Percentiles rank a stretch among this genome's conserved stretches.
Evolutionary conservation across 2,329 filamentous ascomycete species (phyloP).

Genomic region (Epichloe uncinata): DNA sequence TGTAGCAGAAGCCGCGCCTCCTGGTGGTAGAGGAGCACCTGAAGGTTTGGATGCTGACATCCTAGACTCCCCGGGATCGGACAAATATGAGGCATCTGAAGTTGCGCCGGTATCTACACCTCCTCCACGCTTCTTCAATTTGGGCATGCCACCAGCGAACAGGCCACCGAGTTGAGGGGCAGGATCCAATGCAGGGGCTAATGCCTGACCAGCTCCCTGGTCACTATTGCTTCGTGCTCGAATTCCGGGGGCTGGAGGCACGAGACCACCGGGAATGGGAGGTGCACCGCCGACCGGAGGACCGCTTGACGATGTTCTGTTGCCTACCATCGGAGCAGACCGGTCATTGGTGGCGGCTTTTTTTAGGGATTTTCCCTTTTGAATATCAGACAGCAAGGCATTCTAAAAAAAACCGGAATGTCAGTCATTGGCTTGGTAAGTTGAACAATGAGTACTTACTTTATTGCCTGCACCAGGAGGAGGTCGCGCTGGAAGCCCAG

Average conservation of each 20-base stretch:
- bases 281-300: slow-evolving; percentile 63
- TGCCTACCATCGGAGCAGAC: slow-evolving; percentile 57
- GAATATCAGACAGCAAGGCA: slow-evolving; percentile 77
- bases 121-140: slow-evolving; percentile 76
- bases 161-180: slow-evolving; percentile 72
- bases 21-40: slow-evolving; percentile 45
- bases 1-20: slow-evolving; percentile 43
- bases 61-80: slow-evolving; percentile 49
- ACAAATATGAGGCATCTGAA: slow-evolving; percentile 57
- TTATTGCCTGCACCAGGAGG: slow-evolving; percentile 42
- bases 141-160: slow-evolving; percentile 91
- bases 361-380: slow-evolving; percentile 65
- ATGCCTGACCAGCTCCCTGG: slow-evolving; percentile 35
- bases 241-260: slow-evolving; percentile 58
- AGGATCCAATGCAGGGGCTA: slow-evolving; percentile 33
- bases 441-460: slow-evolving; percentile 36
- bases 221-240: slow-evolving; percentile 79
- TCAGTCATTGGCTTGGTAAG: not conserved
- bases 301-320: slow-evolving; percentile 27
- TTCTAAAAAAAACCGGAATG: slow-evolving; percentile 38
- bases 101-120: slow-evolving; percentile 55
- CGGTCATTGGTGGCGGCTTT: slow-evolving; percentile 87
- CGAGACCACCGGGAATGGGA: slow-evolving; percentile 56
- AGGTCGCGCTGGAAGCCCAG: slow-evolving; percentile 32
- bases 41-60: slow-evolving; percentile 32